phyloP scores from a whole-genome alignment of 768 basidiomycete species.

The Amanita inopinata region DNA sequence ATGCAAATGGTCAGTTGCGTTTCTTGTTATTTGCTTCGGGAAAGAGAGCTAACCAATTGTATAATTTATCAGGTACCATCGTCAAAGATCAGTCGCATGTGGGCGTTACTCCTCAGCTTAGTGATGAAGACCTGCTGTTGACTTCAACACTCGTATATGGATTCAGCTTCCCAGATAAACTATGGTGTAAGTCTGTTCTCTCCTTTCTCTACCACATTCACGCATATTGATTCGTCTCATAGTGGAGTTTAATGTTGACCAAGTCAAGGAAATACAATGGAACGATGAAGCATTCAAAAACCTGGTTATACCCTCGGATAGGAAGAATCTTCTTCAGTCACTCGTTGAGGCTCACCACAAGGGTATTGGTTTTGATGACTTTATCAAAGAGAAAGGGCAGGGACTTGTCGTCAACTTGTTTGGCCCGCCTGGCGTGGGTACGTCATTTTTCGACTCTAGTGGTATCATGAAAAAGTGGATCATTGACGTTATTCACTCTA shows the following conservation, averaged over 20 bases:
- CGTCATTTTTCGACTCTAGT: slow-evolving; percentile 12
- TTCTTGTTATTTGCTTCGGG: background rate
- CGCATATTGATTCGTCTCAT: background rate
- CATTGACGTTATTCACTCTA: slow-evolving; percentile 7
- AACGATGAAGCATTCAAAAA: slow-evolving; percentile 48
- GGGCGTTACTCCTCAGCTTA: slow-evolving; percentile 23
- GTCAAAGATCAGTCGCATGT: background rate
- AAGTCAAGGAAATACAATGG: slow-evolving; percentile 44
- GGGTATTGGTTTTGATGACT: slow-evolving; percentile 45
- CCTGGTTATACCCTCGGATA: slow-evolving; percentile 43
- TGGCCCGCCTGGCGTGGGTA: slow-evolving; percentile 50
- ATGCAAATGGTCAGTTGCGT: background rate
- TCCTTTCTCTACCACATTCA: background rate
- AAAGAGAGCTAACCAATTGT: background rate
- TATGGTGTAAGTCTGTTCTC: slow-evolving; percentile 37
- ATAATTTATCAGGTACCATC: background rate
- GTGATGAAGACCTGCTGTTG: slow-evolving; percentile 45
- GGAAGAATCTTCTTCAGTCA: slow-evolving; percentile 45
- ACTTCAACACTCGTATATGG: slow-evolving; percentile 50
- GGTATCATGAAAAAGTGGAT: background rate
- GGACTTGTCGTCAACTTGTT: slow-evolving; percentile 47
- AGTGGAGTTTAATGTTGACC: slow-evolving; percentile 56
- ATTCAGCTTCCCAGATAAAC: slow-evolving; percentile 51
- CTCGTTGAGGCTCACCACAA: slow-evolving; percentile 50
- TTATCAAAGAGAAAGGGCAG: slow-evolving; percentile 58